Evolutionary conservation across 257 asterid genomes (phyloP).

Genomic region (Solanum lignicaule): DNA sequence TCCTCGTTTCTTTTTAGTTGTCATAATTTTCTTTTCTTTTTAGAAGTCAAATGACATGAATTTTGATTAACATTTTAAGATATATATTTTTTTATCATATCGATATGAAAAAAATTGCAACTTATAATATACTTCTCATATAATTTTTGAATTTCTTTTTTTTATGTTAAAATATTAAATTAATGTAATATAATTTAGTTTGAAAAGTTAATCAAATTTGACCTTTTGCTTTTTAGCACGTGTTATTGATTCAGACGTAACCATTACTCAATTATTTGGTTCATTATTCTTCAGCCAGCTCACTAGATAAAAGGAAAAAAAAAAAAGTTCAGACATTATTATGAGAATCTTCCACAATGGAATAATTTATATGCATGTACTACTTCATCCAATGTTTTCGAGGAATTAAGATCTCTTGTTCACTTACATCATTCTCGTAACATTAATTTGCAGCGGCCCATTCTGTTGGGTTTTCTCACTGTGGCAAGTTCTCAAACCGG

Average conservation of each 20-base stretch:
- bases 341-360: background rate
- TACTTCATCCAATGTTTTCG: background rate
- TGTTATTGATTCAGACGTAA: background rate
- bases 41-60: too few relatives aligned
- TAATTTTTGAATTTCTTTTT: too few relatives aligned
- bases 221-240: background rate
- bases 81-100: too few relatives aligned
- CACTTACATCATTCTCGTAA: background rate
- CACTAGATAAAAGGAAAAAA: background rate
- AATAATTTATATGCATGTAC: background rate
- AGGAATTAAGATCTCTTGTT: background rate
- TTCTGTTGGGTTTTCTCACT: slow-evolving; percentile 81
- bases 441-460: slow-evolving; percentile 43
- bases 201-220: background rate
- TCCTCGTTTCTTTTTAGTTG: too few relatives aligned
- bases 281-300: background rate
- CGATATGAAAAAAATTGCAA: too few relatives aligned
- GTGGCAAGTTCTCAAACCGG: slow-evolving; percentile 56
- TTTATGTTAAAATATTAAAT: too few relatives aligned
- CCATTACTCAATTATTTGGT: background rate
- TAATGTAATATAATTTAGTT: too few relatives aligned
- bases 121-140: too few relatives aligned
- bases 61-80: too few relatives aligned
- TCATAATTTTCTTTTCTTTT: too few relatives aligned
- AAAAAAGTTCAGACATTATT: background rate